Percentiles rank a stretch among this genome's conserved stretches.
phyloP scores from a whole-genome alignment of 2,329 filamentous ascomycete genomes.

The Penicillium sp. region DNA sequence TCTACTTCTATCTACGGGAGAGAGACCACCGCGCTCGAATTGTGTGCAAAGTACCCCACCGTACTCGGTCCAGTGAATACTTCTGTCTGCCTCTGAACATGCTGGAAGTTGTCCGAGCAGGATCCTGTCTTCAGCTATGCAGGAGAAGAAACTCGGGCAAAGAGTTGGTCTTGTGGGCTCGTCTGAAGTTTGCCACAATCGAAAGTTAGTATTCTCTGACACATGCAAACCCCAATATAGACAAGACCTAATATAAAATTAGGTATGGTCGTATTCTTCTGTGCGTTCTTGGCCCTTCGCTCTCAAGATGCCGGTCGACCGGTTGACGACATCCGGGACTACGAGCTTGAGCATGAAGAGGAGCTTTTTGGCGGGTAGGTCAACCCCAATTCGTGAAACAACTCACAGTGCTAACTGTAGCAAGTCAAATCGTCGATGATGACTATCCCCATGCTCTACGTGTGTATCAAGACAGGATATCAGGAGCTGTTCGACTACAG shows the following conservation, averaged over 20 bases:
- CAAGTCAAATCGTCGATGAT: conserved; percentile 55
- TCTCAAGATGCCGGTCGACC: conserved; percentile 52
- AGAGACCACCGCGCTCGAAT: conserved; percentile 55
- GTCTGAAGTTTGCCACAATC: conserved; percentile 55
- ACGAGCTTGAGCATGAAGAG: conserved; percentile 50
- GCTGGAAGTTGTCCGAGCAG: conserved; percentile 39
- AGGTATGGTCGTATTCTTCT: conserved; percentile 60
- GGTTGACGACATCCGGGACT: conserved; percentile 46
- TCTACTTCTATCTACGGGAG: conserved; percentile 54
- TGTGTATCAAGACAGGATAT: conserved; percentile 53
- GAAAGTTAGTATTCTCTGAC: conserved; percentile 46
- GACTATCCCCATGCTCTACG: conserved; percentile 56
- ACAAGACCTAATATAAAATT: not conserved
- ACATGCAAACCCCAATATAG: not conserved
- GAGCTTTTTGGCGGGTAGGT: conserved; percentile 53
- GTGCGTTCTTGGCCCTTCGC: conserved; percentile 58
- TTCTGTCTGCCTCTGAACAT: conserved; percentile 55
- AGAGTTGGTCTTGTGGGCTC: conserved; percentile 53
- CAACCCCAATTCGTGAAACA: not conserved
- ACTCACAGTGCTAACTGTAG: conserved; percentile 13
- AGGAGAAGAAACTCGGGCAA: conserved; percentile 36
- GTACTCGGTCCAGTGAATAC: conserved; percentile 41
- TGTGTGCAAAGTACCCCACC: conserved; percentile 50
- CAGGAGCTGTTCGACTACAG: conserved; percentile 56
- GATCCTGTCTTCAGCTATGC: conserved; percentile 42